Evolutionary conservation across 1,284 basidiomycete species (phyloP).

Genomic region (Cryptococcus deneoformans): DNA sequence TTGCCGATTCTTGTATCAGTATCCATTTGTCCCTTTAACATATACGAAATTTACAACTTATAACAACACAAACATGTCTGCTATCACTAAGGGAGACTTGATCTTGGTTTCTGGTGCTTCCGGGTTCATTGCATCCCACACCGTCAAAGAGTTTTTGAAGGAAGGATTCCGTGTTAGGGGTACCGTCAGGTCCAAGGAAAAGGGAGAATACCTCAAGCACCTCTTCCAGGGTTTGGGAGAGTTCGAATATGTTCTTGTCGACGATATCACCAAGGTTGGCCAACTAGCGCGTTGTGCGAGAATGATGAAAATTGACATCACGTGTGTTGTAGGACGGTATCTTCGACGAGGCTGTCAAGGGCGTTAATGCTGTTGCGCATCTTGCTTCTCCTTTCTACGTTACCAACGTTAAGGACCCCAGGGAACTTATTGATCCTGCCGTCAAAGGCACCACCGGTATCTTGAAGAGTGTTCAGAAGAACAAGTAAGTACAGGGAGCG

Average conservation of each 20-base stretch:
- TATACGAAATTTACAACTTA: too few species aligned
- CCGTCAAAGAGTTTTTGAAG: slow-evolving; percentile 27
- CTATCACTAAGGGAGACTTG: slow-evolving; percentile 19
- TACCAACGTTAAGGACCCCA: slow-evolving; percentile 35
- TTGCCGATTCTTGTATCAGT: too few species aligned
- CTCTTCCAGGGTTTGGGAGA: slow-evolving; percentile 52
- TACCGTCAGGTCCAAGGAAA: slow-evolving; percentile 57
- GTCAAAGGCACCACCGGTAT: slow-evolving; percentile 62
- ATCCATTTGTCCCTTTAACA: too few species aligned
- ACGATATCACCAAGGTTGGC: slow-evolving; percentile 57
- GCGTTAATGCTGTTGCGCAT: slow-evolving; percentile 58
- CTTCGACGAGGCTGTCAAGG: slow-evolving; percentile 66
- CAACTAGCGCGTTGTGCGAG: too few species aligned
- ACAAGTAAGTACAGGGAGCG: slow-evolving; percentile 49
- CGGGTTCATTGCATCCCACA: slow-evolving; percentile 30
- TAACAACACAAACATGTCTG: slow-evolving; percentile 11
- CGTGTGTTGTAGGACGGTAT: slow-evolving; percentile 54
- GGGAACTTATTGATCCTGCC: slow-evolving; percentile 59
- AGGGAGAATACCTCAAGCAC: slow-evolving; percentile 55
- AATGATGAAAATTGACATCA: background rate
- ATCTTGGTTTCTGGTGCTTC: slow-evolving; percentile 29
- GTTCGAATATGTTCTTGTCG: slow-evolving; percentile 56
- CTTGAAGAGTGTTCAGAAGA: slow-evolving; percentile 57
- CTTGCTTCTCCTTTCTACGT: slow-evolving; percentile 38
- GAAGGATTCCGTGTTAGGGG: slow-evolving; percentile 53